Conservation (phyloP, 108 stramenopile species). For the Tribonema minus region DNA sequence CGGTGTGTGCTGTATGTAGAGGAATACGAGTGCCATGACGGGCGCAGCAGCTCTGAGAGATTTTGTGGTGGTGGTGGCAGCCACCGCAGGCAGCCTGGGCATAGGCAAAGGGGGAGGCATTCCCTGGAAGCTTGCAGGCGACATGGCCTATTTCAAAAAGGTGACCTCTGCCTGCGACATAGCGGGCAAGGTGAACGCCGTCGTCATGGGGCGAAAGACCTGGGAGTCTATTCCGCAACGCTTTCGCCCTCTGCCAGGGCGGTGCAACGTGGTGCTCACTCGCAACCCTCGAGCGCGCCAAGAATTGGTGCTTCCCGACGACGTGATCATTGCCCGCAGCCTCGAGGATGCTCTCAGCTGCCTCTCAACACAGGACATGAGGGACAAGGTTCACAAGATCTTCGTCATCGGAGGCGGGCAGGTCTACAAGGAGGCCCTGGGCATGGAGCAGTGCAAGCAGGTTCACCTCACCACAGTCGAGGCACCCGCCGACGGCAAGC, state of each 20-base stretch:
- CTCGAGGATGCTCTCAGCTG: conserved; percentile 71
- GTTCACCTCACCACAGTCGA: conserved; percentile 50
- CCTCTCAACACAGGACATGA: conserved; percentile 36
- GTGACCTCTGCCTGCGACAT: conserved; percentile 21
- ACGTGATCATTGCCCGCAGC: conserved; percentile 68
- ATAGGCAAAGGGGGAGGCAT: conserved; percentile 56
- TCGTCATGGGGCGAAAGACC: conserved; percentile 98
- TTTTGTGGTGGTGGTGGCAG: conserved; percentile 52
- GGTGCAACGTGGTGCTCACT: conserved; percentile 87
- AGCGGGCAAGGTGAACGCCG: conserved; percentile 72
- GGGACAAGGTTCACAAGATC: conserved; percentile 61
- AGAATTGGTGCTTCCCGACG: conserved; percentile 46
- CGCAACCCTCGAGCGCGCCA: conserved; percentile 46
- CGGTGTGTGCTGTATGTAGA: too few species aligned
- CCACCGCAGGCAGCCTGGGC: conserved; percentile 48
- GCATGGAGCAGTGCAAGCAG: conserved; percentile 17
- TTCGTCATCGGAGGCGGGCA: conserved; percentile 91
- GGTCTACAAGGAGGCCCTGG: conserved; percentile 77
- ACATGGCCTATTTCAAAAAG: conserved; percentile 60
- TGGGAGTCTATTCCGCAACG: conserved; percentile 91
- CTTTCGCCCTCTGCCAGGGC: conserved; percentile 82
- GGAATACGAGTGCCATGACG: too few species aligned
- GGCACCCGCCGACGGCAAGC: conserved; percentile 5
- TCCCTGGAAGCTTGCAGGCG: conserved; percentile 50
- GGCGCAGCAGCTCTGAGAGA: background rate